Conservation (phyloP, 2,329 filamentous ascomycete genomes). For the Cladobotryum protrusum region DNA sequence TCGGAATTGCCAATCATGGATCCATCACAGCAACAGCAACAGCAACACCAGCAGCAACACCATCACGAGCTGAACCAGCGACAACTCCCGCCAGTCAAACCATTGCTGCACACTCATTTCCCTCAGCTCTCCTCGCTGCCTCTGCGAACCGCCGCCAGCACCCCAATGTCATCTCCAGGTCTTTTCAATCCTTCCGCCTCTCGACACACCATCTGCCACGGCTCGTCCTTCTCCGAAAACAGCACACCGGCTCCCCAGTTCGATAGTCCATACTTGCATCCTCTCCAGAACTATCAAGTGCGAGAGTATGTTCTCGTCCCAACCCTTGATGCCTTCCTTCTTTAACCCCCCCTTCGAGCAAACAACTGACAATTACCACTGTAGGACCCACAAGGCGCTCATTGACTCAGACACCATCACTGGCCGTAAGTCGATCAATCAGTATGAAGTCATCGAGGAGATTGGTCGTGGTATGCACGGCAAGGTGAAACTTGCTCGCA, state of each 20-base stretch:
- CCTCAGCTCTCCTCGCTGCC: conserved; percentile 34
- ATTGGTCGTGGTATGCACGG: conserved; percentile 93
- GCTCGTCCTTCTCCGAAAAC: conserved; percentile 45
- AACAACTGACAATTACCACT: not conserved
- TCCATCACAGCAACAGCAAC: conserved; percentile 12
- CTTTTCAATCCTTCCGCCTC: conserved; percentile 50
- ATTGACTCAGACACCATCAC: conserved; percentile 85
- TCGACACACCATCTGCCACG: conserved; percentile 33
- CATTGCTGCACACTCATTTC: conserved; percentile 26
- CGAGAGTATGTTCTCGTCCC: conserved; percentile 57
- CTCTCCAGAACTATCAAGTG: conserved; percentile 65
- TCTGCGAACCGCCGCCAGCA: conserved; percentile 47
- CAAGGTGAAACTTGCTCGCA: conserved; percentile 91
- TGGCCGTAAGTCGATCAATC: conserved; percentile 92
- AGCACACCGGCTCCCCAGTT: conserved; percentile 44
- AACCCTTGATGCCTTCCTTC: not conserved
- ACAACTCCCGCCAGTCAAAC: conserved; percentile 10
- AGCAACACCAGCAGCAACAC: not conserved
- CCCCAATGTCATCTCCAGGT: conserved; percentile 55
- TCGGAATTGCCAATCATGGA: conserved; percentile 7
- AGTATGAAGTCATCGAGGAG: conserved; percentile 95
- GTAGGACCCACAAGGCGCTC: conserved; percentile 78
- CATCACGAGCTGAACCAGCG: conserved; percentile 9
- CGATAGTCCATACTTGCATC: conserved; percentile 60
- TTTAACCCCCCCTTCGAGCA: not conserved